Evolutionary conservation across 1,139 yeast genomes (phyloP).

Genomic region (Magnusiomyces paraingens): DNA sequence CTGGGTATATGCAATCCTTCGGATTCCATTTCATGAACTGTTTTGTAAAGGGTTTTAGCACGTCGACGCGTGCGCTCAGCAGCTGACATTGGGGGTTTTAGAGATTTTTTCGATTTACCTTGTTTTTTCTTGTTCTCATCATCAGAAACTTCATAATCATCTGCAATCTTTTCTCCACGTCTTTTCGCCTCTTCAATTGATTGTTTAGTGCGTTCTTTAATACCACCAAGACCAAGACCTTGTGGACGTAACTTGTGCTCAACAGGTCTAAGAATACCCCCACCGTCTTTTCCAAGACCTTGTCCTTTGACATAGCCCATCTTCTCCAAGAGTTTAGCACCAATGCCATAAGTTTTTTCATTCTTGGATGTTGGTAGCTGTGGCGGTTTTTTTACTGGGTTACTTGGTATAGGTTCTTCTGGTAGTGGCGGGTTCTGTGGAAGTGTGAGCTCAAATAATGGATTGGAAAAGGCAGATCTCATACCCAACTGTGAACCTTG

Average conservation of each 20-base stretch:
- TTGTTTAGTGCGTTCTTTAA: slow-evolving; percentile 35
- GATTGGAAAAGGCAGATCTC: slow-evolving; percentile 2
- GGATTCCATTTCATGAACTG: slow-evolving; percentile 37
- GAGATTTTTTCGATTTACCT: slow-evolving; percentile 3
- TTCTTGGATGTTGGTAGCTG: background rate
- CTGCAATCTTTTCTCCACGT: slow-evolving; percentile 18
- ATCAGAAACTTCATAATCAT: slow-evolving; percentile 18
- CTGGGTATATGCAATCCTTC: slow-evolving; percentile 37
- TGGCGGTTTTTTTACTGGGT: background rate
- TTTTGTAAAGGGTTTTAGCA: slow-evolving; percentile 30
- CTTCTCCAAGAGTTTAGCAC: slow-evolving; percentile 67
- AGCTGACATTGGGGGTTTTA: slow-evolving; percentile 11
- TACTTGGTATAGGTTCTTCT: background rate
- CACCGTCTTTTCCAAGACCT: slow-evolving; percentile 67
- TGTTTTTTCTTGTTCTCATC: slow-evolving; percentile 16
- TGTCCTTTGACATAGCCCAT: slow-evolving; percentile 87
- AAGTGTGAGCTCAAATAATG: slow-evolving; percentile 1
- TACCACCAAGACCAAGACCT: slow-evolving; percentile 59
- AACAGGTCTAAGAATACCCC: slow-evolving; percentile 75
- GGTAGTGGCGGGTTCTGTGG: background rate
- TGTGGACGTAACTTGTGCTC: slow-evolving; percentile 65
- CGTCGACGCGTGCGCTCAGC: slow-evolving; percentile 24
- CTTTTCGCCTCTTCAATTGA: slow-evolving; percentile 22
- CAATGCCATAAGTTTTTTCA: slow-evolving; percentile 58
- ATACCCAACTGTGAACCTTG: background rate